phyloP scores from a whole-genome alignment of 1,284 basidiomycete species.

The Apiotrichum brassicae region DNA sequence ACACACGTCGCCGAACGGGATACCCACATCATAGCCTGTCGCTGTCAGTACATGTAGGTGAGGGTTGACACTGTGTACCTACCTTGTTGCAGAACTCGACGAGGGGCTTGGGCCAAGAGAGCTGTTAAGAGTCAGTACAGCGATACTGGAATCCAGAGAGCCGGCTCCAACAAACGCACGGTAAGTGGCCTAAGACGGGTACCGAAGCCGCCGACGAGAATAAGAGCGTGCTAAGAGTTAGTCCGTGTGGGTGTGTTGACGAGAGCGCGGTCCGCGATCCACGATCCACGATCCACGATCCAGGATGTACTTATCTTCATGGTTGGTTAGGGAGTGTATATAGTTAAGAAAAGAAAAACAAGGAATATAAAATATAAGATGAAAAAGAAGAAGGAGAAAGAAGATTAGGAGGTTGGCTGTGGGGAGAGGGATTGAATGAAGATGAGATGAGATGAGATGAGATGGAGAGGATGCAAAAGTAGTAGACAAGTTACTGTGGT shows the following conservation, averaged over 20 bases:
- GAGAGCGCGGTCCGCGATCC: not conserved
- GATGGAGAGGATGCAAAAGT: too few species aligned
- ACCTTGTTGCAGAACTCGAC: constrained; percentile 53
- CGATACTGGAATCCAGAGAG: too few species aligned
- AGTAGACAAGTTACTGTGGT: too few species aligned
- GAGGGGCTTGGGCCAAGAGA: constrained; percentile 51
- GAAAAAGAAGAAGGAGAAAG: too few species aligned
- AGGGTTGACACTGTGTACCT: constrained; percentile 19
- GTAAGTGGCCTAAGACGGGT: constrained; percentile 52
- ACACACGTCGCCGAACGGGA: too few species aligned
- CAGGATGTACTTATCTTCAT: constrained; percentile 42
- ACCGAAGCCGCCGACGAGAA: constrained; percentile 51
- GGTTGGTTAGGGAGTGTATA: not conserved
- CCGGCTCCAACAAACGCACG: constrained; percentile 42
- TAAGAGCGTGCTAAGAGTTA: constrained; percentile 42
- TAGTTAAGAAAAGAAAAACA: too few species aligned
- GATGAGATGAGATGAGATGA: too few species aligned
- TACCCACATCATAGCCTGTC: constrained; percentile 46
- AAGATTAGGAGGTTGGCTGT: too few species aligned
- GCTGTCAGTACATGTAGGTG: constrained; percentile 2
- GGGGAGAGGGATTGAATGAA: too few species aligned
- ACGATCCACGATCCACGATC: too few species aligned
- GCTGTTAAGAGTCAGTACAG: constrained; percentile 23
- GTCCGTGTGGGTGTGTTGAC: not conserved
- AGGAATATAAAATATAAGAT: too few species aligned